phyloP scores from a whole-genome alignment of 2,329 filamentous ascomycete genomes.

The Ascochyta rabiei region DNA sequence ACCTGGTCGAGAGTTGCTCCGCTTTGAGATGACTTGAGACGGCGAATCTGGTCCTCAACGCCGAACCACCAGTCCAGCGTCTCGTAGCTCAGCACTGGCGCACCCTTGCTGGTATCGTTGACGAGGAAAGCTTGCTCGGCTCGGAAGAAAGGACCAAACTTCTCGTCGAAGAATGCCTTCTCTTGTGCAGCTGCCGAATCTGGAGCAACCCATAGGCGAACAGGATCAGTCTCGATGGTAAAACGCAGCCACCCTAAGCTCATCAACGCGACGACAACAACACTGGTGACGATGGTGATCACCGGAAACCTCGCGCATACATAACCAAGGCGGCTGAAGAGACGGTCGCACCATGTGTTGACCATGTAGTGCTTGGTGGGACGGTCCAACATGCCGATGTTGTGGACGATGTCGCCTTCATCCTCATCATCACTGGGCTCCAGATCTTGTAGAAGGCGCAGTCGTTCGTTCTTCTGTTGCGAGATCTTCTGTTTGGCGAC shows the following conservation, averaged over 20 bases:
- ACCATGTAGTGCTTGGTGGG: constrained; percentile 80
- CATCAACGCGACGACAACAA: constrained; percentile 77
- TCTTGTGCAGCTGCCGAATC: constrained; percentile 88
- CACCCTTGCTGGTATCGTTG: constrained; percentile 75
- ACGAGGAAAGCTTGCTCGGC: constrained; percentile 93
- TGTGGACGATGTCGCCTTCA: constrained; percentile 82
- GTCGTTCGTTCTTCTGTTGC: constrained; percentile 76
- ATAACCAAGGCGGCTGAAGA: constrained; percentile 81
- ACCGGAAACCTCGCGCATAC: constrained; percentile 81
- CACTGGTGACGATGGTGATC: constrained; percentile 76
- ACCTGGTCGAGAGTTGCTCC: constrained; percentile 78
- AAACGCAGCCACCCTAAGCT: constrained; percentile 90
- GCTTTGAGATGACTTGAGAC: constrained; percentile 71
- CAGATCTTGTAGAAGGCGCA: constrained; percentile 85
- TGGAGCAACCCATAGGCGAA: constrained; percentile 94
- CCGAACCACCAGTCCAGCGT: constrained; percentile 93
- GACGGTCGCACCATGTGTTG: constrained; percentile 79
- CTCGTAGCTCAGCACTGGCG: constrained; percentile 84
- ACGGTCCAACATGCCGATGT: constrained; percentile 76
- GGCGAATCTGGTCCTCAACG: constrained; percentile 77
- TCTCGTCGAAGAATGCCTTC: constrained; percentile 89
- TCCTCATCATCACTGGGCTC: constrained; percentile 90
- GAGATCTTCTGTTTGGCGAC: constrained; percentile 76
- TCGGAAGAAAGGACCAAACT: constrained; percentile 95
- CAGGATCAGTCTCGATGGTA: constrained; percentile 87